Evolutionary conservation across 306 rosid species (phyloP), one percentile per base, ranked within the genome.

Genomic region (Lithocarpus polystachyus): DNA sequence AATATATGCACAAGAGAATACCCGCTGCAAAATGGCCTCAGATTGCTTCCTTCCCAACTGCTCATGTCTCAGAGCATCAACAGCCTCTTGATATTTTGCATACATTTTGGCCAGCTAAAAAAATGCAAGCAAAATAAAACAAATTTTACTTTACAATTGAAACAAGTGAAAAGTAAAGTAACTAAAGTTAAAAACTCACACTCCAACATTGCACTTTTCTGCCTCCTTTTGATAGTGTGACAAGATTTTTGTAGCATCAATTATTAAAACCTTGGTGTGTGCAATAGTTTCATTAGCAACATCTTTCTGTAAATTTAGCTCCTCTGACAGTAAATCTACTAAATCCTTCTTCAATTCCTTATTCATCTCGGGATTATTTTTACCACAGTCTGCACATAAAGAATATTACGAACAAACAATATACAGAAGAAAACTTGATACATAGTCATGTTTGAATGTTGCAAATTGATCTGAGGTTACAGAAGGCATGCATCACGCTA

Each of bases 21-120:
- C 99, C 96, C 96, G 92, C 80, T 93, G 98, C 81, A 95, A 82
- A 59, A 95, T 81, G 40, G 94, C 88, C 87, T 95, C 98, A 53
- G 99, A 88, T 79, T 95, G 98, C 89, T 91, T 92, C 89, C 98
- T 91, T 72, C 99, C 99, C 84, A 95, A 84, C 81, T 95, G 98
- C 86, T 95, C 99, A 13, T 95, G 99, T 9, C 92, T 89, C 73
- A 88, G 35, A 73, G 99, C 97, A 91, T 95, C 99, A 75, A 91
- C 92, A 19, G 96, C 93, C 84, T 95, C 99, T 80, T 93, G 98
- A 86, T 95, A 95, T 83, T 95, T 93, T 1, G 90, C 82, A 87
- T 95, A 95, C 90, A 95, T 93, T 79, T 91, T 93, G 5, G 96
- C 98, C 86, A 95, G 86, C 99, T 95, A 80, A 40, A 78, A 55